Evolutionary conservation across 2,329 filamentous ascomycete species (phyloP), one percentile per base, ranked within the genome.

Genomic region (Hawksworthiomyces lignivorus): DNA sequence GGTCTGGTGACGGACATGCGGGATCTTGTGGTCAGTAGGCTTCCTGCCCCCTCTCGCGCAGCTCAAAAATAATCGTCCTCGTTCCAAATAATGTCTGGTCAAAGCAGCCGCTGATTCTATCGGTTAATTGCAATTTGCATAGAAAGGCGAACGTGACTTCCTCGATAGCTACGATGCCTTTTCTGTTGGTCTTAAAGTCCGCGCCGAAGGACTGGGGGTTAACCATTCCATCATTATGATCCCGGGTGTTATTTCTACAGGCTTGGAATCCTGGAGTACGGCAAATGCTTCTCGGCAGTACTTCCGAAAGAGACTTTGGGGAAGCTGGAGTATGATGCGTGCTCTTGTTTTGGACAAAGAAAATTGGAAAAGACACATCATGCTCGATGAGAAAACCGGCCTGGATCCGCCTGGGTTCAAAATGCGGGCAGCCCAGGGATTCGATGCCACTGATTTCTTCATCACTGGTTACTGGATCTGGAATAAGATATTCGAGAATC

Each of bases 241-340:
- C 9, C 92, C 92, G 0, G 92, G 92, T 5, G 92, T 98, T 45
- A 98, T 98, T 52, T 97, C 92, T 0, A 97, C 92, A 0, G 92
- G 92, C 1, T 74, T 98, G 19, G 92, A 98, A 63, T 95, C 87
- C 36, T 98, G 92, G 92, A 87, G 90, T 4, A 97, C 92, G 0
- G 80, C 84, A 38, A 85, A 89, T 56, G 69, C 73, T 31, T 95
- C 89, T 7, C 77, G 87, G 27, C 84, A 83, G 45, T 98, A 97
- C 63, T 98, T 98, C 62, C 75, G 92, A 48, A 95, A 94, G 65
- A 74, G 92, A 41, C 67, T 98, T 37, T 98, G 92, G 92, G 92
- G 92, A 5, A 95, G 87, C 52, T 98, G 94, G 92, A 94, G 79
- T 50, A 98, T 98, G 92, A 96, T 98, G 88, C 77, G 84, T 37